phyloP scores from a whole-genome alignment of 164 flowering plant genomes.

The Paratinospora sagittata region DNA sequence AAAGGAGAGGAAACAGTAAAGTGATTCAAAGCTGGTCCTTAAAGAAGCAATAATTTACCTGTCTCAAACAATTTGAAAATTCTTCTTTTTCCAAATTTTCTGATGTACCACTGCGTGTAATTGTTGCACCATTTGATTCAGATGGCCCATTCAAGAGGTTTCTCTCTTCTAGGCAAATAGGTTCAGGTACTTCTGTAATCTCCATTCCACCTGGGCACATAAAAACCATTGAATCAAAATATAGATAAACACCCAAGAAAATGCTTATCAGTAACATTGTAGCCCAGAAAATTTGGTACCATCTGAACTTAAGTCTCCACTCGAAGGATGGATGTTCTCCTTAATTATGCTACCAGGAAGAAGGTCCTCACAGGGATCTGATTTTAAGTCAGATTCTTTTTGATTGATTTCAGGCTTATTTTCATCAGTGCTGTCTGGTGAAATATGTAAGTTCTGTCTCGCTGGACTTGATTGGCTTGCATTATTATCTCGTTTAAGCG shows the following conservation, averaged over 20 bases:
- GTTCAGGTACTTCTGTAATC: slow-evolving; percentile 21
- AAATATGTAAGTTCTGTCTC: slow-evolving; percentile 19
- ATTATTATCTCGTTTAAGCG: slow-evolving; percentile 19
- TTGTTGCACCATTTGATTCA: slow-evolving; percentile 21
- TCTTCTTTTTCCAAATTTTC: slow-evolving; percentile 21
- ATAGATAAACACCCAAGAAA: background rate
- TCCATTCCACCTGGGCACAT: slow-evolving; percentile 30
- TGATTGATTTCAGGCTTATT: slow-evolving; percentile 16
- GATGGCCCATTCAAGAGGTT: slow-evolving; percentile 14
- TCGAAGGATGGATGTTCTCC: slow-evolving; percentile 11
- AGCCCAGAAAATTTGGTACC: slow-evolving; percentile 33
- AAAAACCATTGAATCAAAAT: background rate
- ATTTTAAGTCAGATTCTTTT: slow-evolving; percentile 17
- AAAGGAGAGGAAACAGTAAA: slow-evolving; percentile 2
- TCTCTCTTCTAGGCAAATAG: slow-evolving; percentile 18
- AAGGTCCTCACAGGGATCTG: slow-evolving; percentile 17
- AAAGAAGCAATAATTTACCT: slow-evolving; percentile 29
- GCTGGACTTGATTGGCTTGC: slow-evolving; percentile 19
- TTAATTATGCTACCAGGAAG: slow-evolving; percentile 17
- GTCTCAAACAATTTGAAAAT: slow-evolving; percentile 19
- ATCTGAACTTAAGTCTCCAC: slow-evolving; percentile 24
- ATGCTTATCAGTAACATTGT: background rate
- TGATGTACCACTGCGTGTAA: slow-evolving; percentile 19
- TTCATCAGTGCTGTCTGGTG: slow-evolving; percentile 14
- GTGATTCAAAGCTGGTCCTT: background rate